A percentile compares a stretch with the other conserved stretches of the same genome.
These are phyloP conservation scores for Hibiscus tridactylites DNA, from an alignment of 345 rosid genomes.

Conservation along the genomic window DNA sequence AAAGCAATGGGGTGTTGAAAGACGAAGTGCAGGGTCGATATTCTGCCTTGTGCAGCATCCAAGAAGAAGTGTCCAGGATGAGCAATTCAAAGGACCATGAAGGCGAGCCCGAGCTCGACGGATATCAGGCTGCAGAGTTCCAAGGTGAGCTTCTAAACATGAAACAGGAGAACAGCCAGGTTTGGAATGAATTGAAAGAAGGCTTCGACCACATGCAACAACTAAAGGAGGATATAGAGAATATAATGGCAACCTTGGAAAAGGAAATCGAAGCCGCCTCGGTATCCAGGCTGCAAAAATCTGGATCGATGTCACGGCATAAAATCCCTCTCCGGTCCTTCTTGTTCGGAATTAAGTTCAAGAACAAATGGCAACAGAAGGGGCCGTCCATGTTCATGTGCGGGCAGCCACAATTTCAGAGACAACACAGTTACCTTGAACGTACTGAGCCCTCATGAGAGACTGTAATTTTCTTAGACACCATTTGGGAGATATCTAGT, in stretches of 20 bases:
- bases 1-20: slow-evolving; percentile 54
- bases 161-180: slow-evolving; percentile 80
- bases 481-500: neutral
- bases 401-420: neutral
- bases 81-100: slow-evolving; percentile 16
- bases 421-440: neutral
- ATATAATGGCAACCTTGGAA: slow-evolving; percentile 35
- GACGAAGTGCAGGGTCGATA: slow-evolving; percentile 63
- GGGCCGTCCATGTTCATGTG: neutral
- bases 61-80: slow-evolving; percentile 50
- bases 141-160: slow-evolving; percentile 87
- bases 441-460: neutral
- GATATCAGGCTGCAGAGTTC: slow-evolving; percentile 68
- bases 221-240: slow-evolving; percentile 46
- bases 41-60: slow-evolving; percentile 48
- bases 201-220: slow-evolving; percentile 45
- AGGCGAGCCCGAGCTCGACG: slow-evolving; percentile 37
- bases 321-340: slow-evolving; percentile 73
- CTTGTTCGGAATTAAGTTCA: slow-evolving; percentile 80
- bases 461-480: neutral
- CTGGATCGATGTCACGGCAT: slow-evolving; percentile 14
- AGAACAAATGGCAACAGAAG: slow-evolving; percentile 43
- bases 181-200: slow-evolving; percentile 42
- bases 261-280: slow-evolving; percentile 38
- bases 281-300: slow-evolving; percentile 13